A percentile compares a stretch with the other conserved stretches of the same genome.
phyloP scores from a whole-genome alignment of 768 basidiomycete species.

The Fomitopsis serialis region DNA sequence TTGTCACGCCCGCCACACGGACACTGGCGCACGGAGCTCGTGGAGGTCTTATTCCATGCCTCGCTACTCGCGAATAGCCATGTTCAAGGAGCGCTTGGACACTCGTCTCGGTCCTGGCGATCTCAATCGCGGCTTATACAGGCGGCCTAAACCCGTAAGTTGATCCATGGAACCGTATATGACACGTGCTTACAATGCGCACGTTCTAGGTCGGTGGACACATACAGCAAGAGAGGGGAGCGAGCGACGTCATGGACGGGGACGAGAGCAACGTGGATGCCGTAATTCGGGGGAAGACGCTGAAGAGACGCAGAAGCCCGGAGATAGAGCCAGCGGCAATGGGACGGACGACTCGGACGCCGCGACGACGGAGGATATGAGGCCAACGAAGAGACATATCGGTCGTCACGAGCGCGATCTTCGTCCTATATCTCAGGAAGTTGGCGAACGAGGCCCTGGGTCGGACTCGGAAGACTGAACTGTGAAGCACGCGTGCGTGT shows the following conservation, averaged over 20 bases:
- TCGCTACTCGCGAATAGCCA: constrained; percentile 13
- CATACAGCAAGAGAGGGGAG: background rate
- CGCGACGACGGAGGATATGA: background rate
- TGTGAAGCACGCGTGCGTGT: too few species aligned
- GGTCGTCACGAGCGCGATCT: background rate
- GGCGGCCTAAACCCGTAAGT: constrained; percentile 10
- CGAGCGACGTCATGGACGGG: background rate
- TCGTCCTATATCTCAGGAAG: background rate
- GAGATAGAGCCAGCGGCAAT: background rate
- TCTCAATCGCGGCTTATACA: constrained; percentile 7
- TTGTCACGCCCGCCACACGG: too few species aligned
- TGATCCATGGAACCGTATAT: too few species aligned
- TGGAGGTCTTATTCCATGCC: constrained; percentile 5
- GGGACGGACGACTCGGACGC: background rate
- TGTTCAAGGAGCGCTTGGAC: constrained; percentile 16
- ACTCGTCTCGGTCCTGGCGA: constrained; percentile 9
- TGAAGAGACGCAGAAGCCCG: background rate
- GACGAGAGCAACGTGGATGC: constrained; percentile 1
- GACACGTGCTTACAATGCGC: too few species aligned
- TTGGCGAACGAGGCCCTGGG: too few species aligned
- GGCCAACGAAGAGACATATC: background rate
- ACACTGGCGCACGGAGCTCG: background rate
- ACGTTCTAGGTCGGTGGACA: background rate
- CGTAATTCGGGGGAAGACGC: background rate
- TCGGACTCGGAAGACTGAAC: too few species aligned